A percentile compares a stretch with the other conserved stretches of the same genome.
Conservation (phyloP, 192 early-diverging fungal genomes). For the Physocladia obscura region DNA sequence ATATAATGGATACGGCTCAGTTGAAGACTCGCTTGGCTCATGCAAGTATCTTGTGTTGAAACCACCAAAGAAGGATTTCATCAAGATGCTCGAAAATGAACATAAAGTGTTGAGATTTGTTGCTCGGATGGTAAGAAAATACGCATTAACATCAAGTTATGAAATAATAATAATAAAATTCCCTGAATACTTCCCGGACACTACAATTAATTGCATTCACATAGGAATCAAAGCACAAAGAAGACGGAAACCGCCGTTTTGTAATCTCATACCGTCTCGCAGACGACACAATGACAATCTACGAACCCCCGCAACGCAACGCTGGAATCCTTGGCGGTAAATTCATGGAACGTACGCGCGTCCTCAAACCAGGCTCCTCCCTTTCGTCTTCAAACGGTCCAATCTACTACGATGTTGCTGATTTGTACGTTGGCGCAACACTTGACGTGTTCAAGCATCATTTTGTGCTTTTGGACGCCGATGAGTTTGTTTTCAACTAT, state of each 20-base stretch:
- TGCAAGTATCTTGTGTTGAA: conserved; percentile 62
- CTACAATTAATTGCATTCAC: no score
- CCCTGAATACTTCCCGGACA: no score
- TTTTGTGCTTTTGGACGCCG: conserved; percentile 61
- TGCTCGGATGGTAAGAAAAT: conserved; percentile 50
- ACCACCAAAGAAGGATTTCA: conserved; percentile 67
- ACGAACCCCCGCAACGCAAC: conserved; percentile 65
- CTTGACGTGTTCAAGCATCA: conserved; percentile 49
- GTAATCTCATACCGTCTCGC: conserved; percentile 61
- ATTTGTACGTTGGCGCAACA: conserved; percentile 57
- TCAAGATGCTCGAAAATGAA: conserved; percentile 68
- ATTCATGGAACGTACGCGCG: conserved; percentile 61
- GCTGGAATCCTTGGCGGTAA: conserved; percentile 64
- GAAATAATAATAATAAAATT: no score
- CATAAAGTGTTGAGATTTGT: conserved; percentile 63
- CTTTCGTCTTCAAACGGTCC: conserved; percentile 41
- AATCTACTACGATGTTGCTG: conserved; percentile 50
- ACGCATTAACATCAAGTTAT: no score
- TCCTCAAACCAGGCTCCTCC: conserved; percentile 54
- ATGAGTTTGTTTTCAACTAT: conserved; percentile 64
- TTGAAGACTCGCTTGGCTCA: conserved; percentile 60
- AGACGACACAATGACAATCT: conserved; percentile 66
- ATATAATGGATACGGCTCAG: conserved; percentile 65
- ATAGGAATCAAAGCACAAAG: conserved; percentile 64
- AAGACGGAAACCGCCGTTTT: conserved; percentile 59